Evolutionary conservation across 129 eudicot genomes (phyloP).

Genomic region (Artemisia annua): DNA sequence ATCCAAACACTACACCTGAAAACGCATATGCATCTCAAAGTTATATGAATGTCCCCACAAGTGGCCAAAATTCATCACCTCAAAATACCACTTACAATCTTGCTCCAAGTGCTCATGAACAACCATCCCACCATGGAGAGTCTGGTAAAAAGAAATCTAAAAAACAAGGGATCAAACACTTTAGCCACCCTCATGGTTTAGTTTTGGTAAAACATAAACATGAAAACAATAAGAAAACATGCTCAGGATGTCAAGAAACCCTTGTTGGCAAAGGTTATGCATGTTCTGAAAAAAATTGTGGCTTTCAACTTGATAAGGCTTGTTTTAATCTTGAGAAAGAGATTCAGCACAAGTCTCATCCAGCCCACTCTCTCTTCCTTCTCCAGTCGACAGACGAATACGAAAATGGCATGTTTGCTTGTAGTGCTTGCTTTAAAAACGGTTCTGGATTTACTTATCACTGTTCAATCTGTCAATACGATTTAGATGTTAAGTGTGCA

Average conservation of each 20-base stretch:
- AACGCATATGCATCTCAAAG: neutral
- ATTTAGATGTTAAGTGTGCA: conserved; percentile 48
- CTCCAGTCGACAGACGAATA: conserved; percentile 16
- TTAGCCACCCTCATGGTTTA: conserved; percentile 52
- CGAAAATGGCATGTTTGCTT: conserved; percentile 26
- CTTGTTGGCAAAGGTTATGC: conserved; percentile 30
- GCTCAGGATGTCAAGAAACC: conserved; percentile 47
- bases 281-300: conserved; percentile 40
- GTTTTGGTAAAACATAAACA: conserved; percentile 31
- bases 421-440: conserved; percentile 43
- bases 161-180: conserved; percentile 32
- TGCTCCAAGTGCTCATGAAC: conserved; percentile 8
- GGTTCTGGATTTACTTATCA: conserved; percentile 34
- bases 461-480: conserved; percentile 39
- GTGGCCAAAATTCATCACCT: too few species aligned
- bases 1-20: neutral
- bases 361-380: conserved; percentile 44
- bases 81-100: too few species aligned
- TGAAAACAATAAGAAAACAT: conserved; percentile 28
- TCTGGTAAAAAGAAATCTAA: conserved; percentile 14
- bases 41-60: too few species aligned
- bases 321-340: conserved; percentile 40
- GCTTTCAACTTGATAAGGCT: conserved; percentile 46
- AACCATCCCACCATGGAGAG: conserved; percentile 13
- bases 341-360: conserved; percentile 48